A percentile compares a stretch with the other conserved stretches of the same genome.
Conservation (phyloP, 306 rosid genomes). For the Albizia julibrissin region DNA sequence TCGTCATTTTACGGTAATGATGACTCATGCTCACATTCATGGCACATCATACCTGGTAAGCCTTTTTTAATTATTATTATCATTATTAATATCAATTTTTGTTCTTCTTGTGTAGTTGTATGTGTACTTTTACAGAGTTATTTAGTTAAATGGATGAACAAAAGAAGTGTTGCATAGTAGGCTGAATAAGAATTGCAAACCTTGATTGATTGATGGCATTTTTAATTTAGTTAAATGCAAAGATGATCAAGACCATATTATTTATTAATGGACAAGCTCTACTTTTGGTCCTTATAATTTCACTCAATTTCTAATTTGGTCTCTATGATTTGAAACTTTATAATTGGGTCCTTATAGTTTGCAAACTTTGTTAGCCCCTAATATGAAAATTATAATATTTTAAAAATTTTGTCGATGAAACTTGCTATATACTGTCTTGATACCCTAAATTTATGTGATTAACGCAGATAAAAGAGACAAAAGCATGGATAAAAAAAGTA, state of each 20-base stretch:
- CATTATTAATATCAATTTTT: neutral
- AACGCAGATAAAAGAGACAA: neutral
- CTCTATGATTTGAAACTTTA: neutral
- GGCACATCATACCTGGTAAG: neutral
- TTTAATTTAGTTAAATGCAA: neutral
- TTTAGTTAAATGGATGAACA: neutral
- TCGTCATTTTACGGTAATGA: neutral
- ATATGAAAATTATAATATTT: too few relatives aligned
- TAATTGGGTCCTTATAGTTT: neutral
- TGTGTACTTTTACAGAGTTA: neutral
- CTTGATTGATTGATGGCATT: neutral
- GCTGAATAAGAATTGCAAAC: neutral
- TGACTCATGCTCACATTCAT: neutral
- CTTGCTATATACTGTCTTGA: neutral
- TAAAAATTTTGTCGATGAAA: too few relatives aligned
- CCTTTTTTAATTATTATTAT: neutral
- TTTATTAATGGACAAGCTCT: neutral
- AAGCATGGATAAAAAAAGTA: neutral
- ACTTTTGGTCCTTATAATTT: neutral
- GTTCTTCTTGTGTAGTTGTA: neutral
- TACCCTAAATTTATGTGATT: neutral
- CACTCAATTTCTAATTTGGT: neutral
- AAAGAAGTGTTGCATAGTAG: neutral
- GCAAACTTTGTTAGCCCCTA: too few relatives aligned
- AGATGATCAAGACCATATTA: neutral